phyloP scores from a whole-genome alignment of 768 basidiomycete genomes.

The Macrolepiota fuliginosa region DNA sequence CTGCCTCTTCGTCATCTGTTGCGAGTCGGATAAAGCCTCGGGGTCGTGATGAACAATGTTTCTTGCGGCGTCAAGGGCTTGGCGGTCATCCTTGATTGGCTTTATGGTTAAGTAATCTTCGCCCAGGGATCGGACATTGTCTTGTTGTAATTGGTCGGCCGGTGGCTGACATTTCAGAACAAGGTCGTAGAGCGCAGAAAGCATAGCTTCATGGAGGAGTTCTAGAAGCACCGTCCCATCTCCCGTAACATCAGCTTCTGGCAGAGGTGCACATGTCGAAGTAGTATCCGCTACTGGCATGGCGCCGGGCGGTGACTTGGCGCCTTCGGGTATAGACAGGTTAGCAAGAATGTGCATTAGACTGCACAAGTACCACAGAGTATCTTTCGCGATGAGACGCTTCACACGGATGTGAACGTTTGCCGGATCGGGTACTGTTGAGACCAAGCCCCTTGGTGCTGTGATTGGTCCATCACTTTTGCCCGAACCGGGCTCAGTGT shows the following conservation, averaged over 20 bases:
- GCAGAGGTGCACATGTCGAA: not conserved
- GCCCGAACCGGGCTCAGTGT: not conserved
- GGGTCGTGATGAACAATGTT: not conserved
- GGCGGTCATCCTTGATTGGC: not conserved
- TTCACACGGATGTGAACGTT: constrained; percentile 26
- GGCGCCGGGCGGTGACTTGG: not conserved
- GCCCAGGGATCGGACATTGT: not conserved
- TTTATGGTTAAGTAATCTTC: not conserved
- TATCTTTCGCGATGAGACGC: constrained; percentile 44
- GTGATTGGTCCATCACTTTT: not conserved
- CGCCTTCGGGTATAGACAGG: constrained; percentile 9
- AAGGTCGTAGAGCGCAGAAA: constrained; percentile 16
- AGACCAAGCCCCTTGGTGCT: not conserved
- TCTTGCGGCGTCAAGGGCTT: not conserved
- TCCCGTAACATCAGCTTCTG: not conserved
- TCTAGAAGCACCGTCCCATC: not conserved
- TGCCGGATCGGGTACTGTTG: not conserved
- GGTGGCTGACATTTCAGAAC: constrained; percentile 15
- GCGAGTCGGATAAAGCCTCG: not conserved
- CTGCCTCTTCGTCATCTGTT: not conserved
- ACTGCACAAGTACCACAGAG: constrained; percentile 52
- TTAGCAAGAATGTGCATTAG: constrained; percentile 36
- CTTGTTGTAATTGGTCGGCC: not conserved
- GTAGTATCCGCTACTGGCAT: not conserved
- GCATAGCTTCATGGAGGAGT: constrained; percentile 12